Evolutionary conservation across 352 stramenopile genomes (phyloP), one percentile per base, ranked within the genome.

Genomic region (Halophytophthora batemanensis): DNA sequence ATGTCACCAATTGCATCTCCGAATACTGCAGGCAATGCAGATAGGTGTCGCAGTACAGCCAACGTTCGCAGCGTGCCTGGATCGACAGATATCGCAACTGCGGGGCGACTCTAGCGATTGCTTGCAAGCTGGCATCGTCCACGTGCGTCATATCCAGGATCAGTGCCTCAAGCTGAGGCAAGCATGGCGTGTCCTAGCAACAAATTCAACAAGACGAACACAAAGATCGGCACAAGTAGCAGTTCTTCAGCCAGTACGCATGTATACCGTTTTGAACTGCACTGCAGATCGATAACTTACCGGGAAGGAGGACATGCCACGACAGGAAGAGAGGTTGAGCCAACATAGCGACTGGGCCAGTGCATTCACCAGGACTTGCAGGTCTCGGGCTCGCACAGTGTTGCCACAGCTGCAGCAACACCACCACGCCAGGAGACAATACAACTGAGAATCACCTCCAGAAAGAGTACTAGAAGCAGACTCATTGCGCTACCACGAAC

Each of bases 81-180:
- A 90, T 66, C 7, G 80, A 90, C 29, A 90, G 50, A 22, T 86
- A 88, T 40, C 75, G 73, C 8, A 90, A 42, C 15, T 63, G 59
- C 11, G 66, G 54, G 22, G 60, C 66, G 2, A 71, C 45, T 21
- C 36, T 43, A 19, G 69, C 48, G 21, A 87, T 69, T 18, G 64
- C 57, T 37, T 23, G 31, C 21, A 88, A 52, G 1, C 64, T 75
- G 19, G 70, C 58, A 43, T 90, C 69, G 17, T 64, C 63, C 18
- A 88, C 71, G 15, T 48, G 43, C 2, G 74, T 86, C 43, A 64
- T 82, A 52, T 90, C 77, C 4, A 88, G 56, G n/a, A 88, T 67
- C 18, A 90, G 50, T 2, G 84, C 77, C 58, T 88, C 49, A 4
- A 90, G 59, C 22, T 43, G 58, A 15, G 45, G 56, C 14, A 87